Conservation (phyloP, 768 basidiomycete species). For the Tylopilus plumbeoviolaceoides region DNA sequence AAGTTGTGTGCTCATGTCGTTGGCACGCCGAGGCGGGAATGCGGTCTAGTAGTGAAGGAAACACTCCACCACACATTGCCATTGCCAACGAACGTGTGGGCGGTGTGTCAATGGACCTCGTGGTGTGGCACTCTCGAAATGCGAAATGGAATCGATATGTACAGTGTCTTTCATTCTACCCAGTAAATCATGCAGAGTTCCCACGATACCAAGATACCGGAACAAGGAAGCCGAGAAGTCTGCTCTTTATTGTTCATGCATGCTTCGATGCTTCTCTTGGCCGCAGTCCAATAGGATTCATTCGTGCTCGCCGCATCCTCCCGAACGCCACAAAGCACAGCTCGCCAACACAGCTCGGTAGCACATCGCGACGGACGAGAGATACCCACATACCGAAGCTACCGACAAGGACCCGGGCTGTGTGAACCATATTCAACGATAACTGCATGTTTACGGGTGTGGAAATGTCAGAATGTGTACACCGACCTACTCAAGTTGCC, state of each 20-base stretch:
- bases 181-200: conserved; percentile 1
- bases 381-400: too few species aligned
- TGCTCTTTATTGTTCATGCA: conserved; percentile 16
- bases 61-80: too few species aligned
- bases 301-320: neutral
- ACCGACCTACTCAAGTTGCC: conserved; percentile 10
- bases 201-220: conserved; percentile 13
- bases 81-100: conserved; percentile 7
- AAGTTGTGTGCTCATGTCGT: neutral
- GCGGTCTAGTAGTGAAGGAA: too few species aligned
- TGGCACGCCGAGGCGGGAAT: neutral
- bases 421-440: neutral
- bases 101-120: conserved; percentile 11
- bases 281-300: conserved; percentile 1
- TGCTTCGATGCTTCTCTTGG: conserved; percentile 8
- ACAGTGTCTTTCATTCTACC: conserved; percentile 7
- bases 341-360: neutral
- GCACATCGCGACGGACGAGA: neutral
- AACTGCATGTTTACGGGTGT: neutral
- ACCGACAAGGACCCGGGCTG: neutral
- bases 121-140: conserved; percentile 9
- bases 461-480: neutral
- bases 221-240: conserved; percentile 21
- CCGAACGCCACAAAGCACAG: conserved; percentile 25
- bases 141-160: neutral